phyloP scores from a whole-genome alignment of 2,329 filamentous ascomycete species.

The Colletotrichum spaethianum region DNA sequence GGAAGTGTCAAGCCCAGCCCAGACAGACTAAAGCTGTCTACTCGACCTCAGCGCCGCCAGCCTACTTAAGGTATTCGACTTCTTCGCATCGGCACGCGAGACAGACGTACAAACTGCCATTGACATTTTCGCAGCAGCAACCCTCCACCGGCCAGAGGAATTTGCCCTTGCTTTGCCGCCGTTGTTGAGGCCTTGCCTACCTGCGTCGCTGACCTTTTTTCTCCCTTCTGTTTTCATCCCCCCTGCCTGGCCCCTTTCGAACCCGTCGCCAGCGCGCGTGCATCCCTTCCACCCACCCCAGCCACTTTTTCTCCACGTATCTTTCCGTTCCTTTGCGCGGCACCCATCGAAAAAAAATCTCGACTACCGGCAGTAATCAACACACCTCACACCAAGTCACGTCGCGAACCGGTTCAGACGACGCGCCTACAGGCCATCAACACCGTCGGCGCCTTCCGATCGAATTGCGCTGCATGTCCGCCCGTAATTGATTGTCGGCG shows the following conservation, averaged over 20 bases:
- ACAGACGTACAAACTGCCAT: slow-evolving; percentile 1
- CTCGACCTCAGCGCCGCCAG: slow-evolving; percentile 1
- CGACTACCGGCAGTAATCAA: slow-evolving; percentile 19
- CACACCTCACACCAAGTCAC: slow-evolving; percentile 25
- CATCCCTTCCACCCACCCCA: slow-evolving; percentile 34
- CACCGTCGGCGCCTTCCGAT: slow-evolving; percentile 17
- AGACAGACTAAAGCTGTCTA: neutral
- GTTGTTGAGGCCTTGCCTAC: neutral
- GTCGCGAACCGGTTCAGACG: slow-evolving; percentile 17
- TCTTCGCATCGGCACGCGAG: slow-evolving; percentile 5
- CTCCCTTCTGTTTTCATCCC: neutral
- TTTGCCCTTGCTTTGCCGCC: neutral
- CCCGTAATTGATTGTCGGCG: slow-evolving; percentile 35
- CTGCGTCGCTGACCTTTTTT: neutral
- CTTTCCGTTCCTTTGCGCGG: slow-evolving; percentile 30
- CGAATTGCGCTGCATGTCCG: slow-evolving; percentile 31
- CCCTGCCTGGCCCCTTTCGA: neutral
- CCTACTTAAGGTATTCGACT: slow-evolving; percentile 20
- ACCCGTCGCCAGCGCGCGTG: slow-evolving; percentile 19
- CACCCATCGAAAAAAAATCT: slow-evolving; percentile 33
- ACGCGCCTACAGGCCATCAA: slow-evolving; percentile 34
- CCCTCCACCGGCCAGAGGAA: neutral
- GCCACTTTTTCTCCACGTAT: slow-evolving; percentile 40
- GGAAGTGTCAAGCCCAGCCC: neutral
- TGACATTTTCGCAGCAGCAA: neutral